Percentiles rank a stretch among this genome's conserved stretches.
Evolutionary conservation across 371 early-diverging fungal species (phyloP).

Genomic region (Rhizopus delemar): DNA sequence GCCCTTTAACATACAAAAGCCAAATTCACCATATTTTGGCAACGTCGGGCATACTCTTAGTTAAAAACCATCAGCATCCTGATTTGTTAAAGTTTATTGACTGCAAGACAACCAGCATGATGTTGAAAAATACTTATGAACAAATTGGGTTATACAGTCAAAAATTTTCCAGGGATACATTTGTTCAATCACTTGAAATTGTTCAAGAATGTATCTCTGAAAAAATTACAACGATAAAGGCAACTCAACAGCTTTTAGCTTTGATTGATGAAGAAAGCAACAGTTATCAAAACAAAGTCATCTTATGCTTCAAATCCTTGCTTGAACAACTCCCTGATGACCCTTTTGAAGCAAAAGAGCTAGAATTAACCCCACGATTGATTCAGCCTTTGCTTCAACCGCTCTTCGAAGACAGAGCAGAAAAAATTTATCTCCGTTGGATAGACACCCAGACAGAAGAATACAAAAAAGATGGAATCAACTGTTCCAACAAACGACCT

Average conservation of each 20-base stretch:
- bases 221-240: constrained; percentile 9
- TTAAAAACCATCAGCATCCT: constrained; percentile 9
- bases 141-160: constrained; percentile 11
- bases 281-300: constrained; percentile 9
- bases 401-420: constrained; percentile 14
- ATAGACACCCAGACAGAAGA: constrained; percentile 12
- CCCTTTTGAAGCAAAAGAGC: constrained; percentile 9
- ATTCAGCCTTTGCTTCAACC: constrained; percentile 11
- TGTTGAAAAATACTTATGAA: constrained; percentile 11
- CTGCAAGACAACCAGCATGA: constrained; percentile 12
- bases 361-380: constrained; percentile 9
- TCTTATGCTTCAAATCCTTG: constrained; percentile 8
- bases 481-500: constrained; percentile 14
- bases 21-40: constrained; percentile 10
- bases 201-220: constrained; percentile 6
- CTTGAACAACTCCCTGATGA: too few relatives aligned
- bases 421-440: constrained; percentile 14
- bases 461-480: constrained; percentile 7
- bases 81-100: constrained; percentile 13
- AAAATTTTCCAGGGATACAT: constrained; percentile 5
- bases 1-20: constrained; percentile 9
- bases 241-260: constrained; percentile 7
- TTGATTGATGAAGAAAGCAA: constrained; percentile 8
- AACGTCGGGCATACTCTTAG: constrained; percentile 11
- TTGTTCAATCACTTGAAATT: constrained; percentile 8